Evolutionary conservation across 495 filamentous ascomycete species (phyloP).

Genomic region (Penicillium parvum): DNA sequence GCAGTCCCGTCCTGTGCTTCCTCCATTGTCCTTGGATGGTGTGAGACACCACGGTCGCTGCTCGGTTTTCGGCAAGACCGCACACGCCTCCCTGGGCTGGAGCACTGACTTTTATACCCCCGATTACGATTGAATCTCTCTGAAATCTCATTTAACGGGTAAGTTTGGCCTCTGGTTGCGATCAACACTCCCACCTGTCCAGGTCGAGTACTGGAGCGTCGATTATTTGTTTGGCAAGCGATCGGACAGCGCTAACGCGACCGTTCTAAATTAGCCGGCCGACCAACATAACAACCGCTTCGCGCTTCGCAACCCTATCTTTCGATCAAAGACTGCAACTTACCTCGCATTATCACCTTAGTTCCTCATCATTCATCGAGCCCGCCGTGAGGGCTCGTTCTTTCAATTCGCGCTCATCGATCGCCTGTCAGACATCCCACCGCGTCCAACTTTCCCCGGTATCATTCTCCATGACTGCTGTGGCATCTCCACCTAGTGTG

Average conservation of each 20-base stretch:
- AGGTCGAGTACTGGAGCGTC: background rate
- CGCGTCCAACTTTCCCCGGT: constrained; percentile 15
- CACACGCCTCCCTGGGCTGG: constrained; percentile 35
- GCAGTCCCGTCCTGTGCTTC: constrained; percentile 33
- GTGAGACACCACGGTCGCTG: constrained; percentile 35
- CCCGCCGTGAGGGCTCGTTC: background rate
- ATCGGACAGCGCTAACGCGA: constrained; percentile 25
- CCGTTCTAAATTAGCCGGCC: constrained; percentile 23
- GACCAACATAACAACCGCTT: constrained; percentile 12
- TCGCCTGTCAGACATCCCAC: constrained; percentile 16
- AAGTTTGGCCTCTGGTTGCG: constrained; percentile 1
- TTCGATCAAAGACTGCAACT: background rate
- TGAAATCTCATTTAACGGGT: constrained; percentile 11
- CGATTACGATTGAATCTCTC: background rate
- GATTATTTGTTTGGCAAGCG: constrained; percentile 14
- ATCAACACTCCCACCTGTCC: background rate
- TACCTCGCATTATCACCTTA: background rate
- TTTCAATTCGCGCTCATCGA: constrained; percentile 12
- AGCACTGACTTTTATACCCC: constrained; percentile 15
- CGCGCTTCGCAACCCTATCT: constrained; percentile 1
- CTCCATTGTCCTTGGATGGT: constrained; percentile 22
- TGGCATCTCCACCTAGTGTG: constrained; percentile 88
- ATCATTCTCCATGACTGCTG: constrained; percentile 83
- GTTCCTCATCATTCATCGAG: background rate
- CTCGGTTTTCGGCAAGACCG: constrained; percentile 28